Evolutionary conservation across 345 rosid genomes (phyloP).

Genomic region (Hibiscus tridactylites): DNA sequence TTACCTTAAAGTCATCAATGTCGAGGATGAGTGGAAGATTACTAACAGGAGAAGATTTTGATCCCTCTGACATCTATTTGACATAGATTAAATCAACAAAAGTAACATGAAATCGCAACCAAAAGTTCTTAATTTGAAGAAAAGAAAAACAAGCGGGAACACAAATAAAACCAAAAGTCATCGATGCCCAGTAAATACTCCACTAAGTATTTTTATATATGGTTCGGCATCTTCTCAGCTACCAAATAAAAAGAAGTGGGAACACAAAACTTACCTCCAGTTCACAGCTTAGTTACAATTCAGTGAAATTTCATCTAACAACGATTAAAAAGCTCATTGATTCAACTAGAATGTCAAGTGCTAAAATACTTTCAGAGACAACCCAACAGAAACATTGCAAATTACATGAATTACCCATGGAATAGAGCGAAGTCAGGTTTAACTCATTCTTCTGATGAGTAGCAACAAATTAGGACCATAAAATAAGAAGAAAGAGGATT

Average conservation of each 20-base stretch:
- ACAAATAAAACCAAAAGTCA: not conserved
- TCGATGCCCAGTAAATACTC: not conserved
- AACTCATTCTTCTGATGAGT: not conserved
- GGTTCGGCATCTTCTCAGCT: constrained; percentile 1
- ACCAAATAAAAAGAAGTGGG: not conserved
- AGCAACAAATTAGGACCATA: not conserved
- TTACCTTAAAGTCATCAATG: constrained; percentile 90
- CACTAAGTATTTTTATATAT: not conserved
- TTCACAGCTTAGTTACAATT: not conserved
- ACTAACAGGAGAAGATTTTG: constrained; percentile 52
- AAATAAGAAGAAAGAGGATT: not conserved
- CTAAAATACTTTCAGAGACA: not conserved
- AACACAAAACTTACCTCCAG: not conserved
- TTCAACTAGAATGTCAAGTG: not conserved
- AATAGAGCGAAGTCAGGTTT: not conserved
- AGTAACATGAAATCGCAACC: not conserved
- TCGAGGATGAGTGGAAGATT: constrained; percentile 77
- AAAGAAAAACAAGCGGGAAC: not conserved
- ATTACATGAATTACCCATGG: not conserved
- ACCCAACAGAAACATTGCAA: not conserved
- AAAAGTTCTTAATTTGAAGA: not conserved
- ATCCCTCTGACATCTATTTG: constrained; percentile 54
- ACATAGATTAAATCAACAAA: constrained; percentile 6
- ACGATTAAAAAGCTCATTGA: too few species aligned
- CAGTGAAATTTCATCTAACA: not conserved